Evolutionary conservation across 345 rosid genomes (phyloP), one percentile per base, ranked within the genome.

Genomic region (Camelina neglecta): DNA sequence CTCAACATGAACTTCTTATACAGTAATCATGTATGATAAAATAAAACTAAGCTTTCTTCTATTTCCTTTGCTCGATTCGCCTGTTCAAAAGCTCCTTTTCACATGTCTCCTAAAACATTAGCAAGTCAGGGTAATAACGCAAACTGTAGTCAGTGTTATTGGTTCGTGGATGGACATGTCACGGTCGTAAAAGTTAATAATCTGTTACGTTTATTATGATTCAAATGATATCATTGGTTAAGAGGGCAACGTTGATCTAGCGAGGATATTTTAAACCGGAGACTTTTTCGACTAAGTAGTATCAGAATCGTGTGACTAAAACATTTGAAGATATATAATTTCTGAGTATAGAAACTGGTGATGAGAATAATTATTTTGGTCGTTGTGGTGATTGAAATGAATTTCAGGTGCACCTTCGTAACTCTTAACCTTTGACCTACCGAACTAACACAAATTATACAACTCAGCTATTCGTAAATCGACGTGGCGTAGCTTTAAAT

Each of bases 31-130:
- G 81, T 65, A 65, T 66, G 58, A 6, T 35, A 4, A 29, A 5
- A 65, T 65, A 66, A 66, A 57, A 36, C 64, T 59, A 56, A 65
- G 73, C 42, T 48, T 56, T 77, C 59, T 69, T 69, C 57, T 47
- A 26, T 47, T 36, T 77, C 54, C 11, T 63, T 56, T 11, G 45
- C 67, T 62, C 8, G 24, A 61, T 44, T 76, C 53, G 35, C 26
- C 45, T 77, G 72, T 77, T 64, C 38, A 70, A 69, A 48, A 65
- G 54, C 64, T 53, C 48, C 41, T 51, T 15, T 57, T 42, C 38
- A 59, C 59, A 74, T 56, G 47, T 73, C 57, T 44, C 69, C 33
- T 13, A 58, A 74, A 29, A 29, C 69, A n/a, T 69, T 64, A 76
- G 75, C 45, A 45, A 3, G 41, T 57, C 72, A 35, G 41, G 65